Evolutionary conservation across 176 grass and related monocot species (phyloP).

Genomic region (Eragrostis curvula): DNA sequence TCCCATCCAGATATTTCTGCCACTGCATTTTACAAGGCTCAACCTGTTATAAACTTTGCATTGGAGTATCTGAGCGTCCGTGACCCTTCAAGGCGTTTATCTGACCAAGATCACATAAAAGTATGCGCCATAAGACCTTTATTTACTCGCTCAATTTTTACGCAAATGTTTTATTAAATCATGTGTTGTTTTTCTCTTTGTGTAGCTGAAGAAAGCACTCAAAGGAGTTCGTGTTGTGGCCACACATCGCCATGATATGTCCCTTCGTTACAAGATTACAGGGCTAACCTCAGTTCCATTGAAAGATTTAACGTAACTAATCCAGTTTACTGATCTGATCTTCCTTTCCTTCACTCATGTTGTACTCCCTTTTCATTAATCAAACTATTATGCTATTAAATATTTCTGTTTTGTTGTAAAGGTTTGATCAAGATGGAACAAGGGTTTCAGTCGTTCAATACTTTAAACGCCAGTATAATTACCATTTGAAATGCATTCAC

Average conservation of each 20-base stretch:
- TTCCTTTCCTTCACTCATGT: neutral
- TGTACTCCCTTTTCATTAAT: neutral
- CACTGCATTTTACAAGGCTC: constrained; percentile 75
- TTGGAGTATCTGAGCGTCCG: constrained; percentile 46
- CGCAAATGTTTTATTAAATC: neutral
- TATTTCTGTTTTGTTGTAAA: constrained; percentile 25
- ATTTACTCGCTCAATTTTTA: neutral
- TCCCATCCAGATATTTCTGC: constrained; percentile 66
- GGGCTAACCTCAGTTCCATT: constrained; percentile 52
- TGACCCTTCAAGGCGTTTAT: constrained; percentile 47
- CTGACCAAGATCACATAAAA: constrained; percentile 48
- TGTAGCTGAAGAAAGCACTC: constrained; percentile 73
- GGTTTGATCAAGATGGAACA: constrained; percentile 61
- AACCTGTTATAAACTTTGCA: constrained; percentile 48
- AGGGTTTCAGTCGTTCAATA: constrained; percentile 59
- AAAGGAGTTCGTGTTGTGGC: constrained; percentile 60
- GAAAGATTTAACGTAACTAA: constrained; percentile 51
- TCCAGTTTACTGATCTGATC: neutral
- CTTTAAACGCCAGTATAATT: constrained; percentile 58
- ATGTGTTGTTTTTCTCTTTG: neutral
- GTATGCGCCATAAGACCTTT: constrained; percentile 11
- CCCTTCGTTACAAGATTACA: constrained; percentile 61
- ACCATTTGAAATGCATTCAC: constrained; percentile 34
- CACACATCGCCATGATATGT: constrained; percentile 48
- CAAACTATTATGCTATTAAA: neutral